Conservation (phyloP, 371 early-diverging fungal species). For the Apophysomyces ossiformis region DNA sequence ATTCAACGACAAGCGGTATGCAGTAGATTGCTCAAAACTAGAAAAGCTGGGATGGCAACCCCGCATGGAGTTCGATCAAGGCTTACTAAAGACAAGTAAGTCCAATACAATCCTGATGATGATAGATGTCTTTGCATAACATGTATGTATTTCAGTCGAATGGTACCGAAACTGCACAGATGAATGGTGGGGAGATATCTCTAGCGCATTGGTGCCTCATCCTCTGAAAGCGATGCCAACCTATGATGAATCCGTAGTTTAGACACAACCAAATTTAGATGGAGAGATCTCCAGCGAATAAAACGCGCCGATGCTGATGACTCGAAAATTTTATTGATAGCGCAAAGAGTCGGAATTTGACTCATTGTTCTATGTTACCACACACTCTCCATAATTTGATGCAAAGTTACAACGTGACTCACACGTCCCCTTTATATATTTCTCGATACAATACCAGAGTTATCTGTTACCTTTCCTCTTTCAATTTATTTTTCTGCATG, state of each 20-base stretch:
- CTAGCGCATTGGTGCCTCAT: slow-evolving; percentile 56
- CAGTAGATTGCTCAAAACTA: slow-evolving; percentile 75
- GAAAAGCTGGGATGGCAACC: slow-evolving; percentile 77
- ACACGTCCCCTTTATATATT: not conserved
- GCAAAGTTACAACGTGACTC: not conserved
- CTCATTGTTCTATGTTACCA: slow-evolving; percentile 8
- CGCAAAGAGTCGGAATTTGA: slow-evolving; percentile 10
- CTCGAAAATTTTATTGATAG: slow-evolving; percentile 5
- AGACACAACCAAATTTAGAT: slow-evolving; percentile 2
- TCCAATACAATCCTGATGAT: not conserved
- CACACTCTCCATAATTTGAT: slow-evolving; percentile 1
- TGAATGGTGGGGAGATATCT: slow-evolving; percentile 69
- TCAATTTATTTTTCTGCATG: not conserved
- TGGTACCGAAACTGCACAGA: slow-evolving; percentile 65
- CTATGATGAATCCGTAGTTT: slow-evolving; percentile 23
- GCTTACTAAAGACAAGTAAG: slow-evolving; percentile 76
- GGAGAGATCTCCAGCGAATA: slow-evolving; percentile 6
- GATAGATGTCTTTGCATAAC: too few species aligned
- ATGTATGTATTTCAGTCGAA: slow-evolving; percentile 43
- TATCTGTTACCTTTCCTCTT: not conserved
- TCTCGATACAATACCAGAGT: not conserved
- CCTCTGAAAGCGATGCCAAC: slow-evolving; percentile 56
- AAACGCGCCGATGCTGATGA: slow-evolving; percentile 8
- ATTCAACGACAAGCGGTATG: slow-evolving; percentile 84
- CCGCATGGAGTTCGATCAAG: slow-evolving; percentile 65